Evolutionary conservation across 805 yeast genomes (phyloP).

Genomic region (Yamadazyma phyllophila): DNA sequence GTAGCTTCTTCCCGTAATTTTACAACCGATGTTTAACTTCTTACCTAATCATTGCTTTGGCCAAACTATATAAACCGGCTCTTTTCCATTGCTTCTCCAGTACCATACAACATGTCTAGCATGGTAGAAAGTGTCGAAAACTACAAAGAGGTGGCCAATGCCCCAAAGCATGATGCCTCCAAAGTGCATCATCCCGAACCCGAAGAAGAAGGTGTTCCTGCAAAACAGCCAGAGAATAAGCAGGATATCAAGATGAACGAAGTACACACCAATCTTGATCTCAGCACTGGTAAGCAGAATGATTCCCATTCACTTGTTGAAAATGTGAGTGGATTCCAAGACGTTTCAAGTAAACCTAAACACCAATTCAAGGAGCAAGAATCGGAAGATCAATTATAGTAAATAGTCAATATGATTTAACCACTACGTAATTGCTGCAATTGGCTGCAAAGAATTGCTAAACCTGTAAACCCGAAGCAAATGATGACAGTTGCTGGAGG

Average conservation of each 20-base stretch:
- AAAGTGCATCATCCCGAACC: background rate
- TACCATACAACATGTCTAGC: background rate
- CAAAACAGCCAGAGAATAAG: constrained; percentile 1
- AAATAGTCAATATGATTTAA: background rate
- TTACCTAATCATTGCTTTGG: too few species aligned
- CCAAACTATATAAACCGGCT: too few species aligned
- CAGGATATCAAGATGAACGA: constrained; percentile 7
- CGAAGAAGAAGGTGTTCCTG: constrained; percentile 1
- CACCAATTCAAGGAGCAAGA: constrained; percentile 4
- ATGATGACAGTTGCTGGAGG: too few species aligned
- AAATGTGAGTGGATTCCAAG: constrained; percentile 7
- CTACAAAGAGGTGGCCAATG: constrained; percentile 11
- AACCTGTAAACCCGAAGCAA: background rate
- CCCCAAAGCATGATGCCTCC: constrained; percentile 12
- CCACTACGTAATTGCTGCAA: background rate
- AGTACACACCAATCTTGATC: constrained; percentile 4
- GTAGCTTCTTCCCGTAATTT: too few species aligned
- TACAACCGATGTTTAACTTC: too few species aligned
- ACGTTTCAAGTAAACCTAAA: constrained; percentile 12
- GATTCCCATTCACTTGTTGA: constrained; percentile 10
- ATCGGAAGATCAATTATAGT: background rate
- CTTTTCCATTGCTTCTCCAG: background rate
- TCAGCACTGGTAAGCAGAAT: constrained; percentile 5
- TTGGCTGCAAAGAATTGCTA: constrained; percentile 1
- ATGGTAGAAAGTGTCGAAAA: constrained; percentile 10